phyloP scores from a whole-genome alignment of 2,329 filamentous ascomycete genomes.

The Corniculantispora saksenae region DNA sequence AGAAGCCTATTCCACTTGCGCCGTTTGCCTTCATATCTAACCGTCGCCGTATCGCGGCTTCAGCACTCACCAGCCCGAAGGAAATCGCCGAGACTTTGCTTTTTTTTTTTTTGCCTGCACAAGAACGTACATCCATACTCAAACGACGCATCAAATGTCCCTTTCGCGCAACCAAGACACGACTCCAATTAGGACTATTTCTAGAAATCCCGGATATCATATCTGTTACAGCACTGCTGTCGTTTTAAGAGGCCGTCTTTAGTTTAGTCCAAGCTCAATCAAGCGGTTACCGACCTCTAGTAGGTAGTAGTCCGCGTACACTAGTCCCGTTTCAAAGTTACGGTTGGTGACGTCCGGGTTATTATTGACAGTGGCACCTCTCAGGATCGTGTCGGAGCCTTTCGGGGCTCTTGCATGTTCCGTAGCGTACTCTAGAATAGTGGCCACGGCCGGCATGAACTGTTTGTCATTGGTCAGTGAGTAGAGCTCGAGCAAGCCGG shows the following conservation, averaged over 20 bases:
- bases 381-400: constrained; percentile 16
- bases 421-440: constrained; percentile 18
- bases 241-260: constrained; percentile 28
- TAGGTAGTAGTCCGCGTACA: constrained; percentile 24
- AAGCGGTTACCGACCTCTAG: constrained; percentile 21
- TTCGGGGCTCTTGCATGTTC: constrained; percentile 7
- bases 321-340: constrained; percentile 17
- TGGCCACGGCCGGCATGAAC: constrained; percentile 18
- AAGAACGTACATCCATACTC: background rate
- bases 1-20: background rate
- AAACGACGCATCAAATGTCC: too few species aligned
- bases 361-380: constrained; percentile 22
- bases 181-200: too few species aligned
- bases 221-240: too few species aligned
- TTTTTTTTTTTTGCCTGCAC: background rate
- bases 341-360: constrained; percentile 16
- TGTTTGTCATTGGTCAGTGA: constrained; percentile 16
- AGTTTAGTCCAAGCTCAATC: constrained; percentile 33
- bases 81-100: background rate
- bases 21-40: background rate
- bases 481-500: constrained; percentile 19
- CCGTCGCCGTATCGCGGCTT: background rate
- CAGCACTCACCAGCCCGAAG: background rate
- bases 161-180: too few species aligned
- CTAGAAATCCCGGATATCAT: too few species aligned